phyloP scores from a whole-genome alignment of 257 asterid genomes.

The Ehretia macrophylla region DNA sequence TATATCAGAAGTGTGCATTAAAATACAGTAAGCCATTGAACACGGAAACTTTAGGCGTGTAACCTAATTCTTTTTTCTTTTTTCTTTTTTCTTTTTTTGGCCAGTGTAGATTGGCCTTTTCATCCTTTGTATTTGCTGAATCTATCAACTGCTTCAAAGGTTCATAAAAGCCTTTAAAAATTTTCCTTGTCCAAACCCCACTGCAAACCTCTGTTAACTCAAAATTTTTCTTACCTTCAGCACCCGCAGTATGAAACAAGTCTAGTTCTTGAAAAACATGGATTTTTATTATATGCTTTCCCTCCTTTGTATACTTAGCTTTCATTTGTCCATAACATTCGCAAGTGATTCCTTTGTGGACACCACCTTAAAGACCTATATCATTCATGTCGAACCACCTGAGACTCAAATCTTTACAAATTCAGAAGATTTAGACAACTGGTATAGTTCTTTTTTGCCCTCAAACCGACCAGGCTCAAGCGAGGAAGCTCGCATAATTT shows the following conservation, averaged over 20 bases:
- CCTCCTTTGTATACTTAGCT: not conserved
- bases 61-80: no score
- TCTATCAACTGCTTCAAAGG: not conserved
- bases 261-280: not conserved
- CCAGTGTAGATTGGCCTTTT: no score
- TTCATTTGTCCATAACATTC: not conserved
- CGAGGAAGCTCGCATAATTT: not conserved
- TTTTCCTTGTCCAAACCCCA: no score
- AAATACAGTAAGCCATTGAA: no score
- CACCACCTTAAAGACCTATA: not conserved
- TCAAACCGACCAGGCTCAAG: not conserved
- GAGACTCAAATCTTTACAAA: not conserved
- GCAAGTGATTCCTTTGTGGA: not conserved
- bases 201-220: not conserved
- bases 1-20: no score
- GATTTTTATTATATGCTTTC: not conserved
- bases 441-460: not conserved
- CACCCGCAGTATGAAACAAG: not conserved
- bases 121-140: not conserved
- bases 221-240: not conserved
- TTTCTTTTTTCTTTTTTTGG: no score
- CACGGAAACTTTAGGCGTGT: no score
- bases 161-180: no score
- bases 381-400: conserved; percentile 1
- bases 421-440: not conserved